Conservation (phyloP, 139 green algal genomes). For the Chlorella ohadii region DNA sequence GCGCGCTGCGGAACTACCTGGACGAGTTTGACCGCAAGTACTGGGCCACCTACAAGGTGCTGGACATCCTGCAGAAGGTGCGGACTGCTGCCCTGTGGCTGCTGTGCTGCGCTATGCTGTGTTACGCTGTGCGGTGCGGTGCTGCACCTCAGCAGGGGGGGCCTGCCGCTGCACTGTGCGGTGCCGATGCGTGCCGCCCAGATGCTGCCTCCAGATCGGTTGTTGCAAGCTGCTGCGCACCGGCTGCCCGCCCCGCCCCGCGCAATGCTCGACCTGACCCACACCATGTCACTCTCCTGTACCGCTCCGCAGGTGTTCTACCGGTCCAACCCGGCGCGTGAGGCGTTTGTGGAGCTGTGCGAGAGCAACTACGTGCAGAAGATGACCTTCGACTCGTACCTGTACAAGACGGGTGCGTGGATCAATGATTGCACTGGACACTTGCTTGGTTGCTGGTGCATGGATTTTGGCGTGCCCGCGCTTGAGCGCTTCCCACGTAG, state of each 20-base stretch:
- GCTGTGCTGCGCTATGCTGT: constrained; percentile 19
- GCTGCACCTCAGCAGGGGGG: no score
- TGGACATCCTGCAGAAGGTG: constrained; percentile 99
- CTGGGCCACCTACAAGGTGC: constrained; percentile 99
- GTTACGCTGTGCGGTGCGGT: no score
- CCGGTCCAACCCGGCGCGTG: constrained; percentile 96
- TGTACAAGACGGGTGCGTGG: constrained; percentile 96
- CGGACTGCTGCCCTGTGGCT: constrained; percentile 73
- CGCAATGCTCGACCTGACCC: no score
- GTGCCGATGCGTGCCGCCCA: no score
- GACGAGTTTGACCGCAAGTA: constrained; percentile 99
- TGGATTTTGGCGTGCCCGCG: no score
- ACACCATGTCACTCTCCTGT: no score
- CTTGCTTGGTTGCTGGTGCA: background rate
- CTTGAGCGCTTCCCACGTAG: no score
- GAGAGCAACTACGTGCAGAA: constrained; percentile 98
- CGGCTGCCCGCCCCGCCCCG: no score
- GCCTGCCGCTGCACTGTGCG: no score
- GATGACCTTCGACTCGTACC: constrained; percentile 99
- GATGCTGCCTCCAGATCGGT: no score
- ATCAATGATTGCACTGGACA: background rate
- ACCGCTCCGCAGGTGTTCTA: constrained; percentile 52
- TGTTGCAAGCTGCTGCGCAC: no score
- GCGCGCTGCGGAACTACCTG: constrained; percentile 92
- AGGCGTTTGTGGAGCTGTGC: constrained; percentile 99